Evolutionary conservation across 148 eudicot genomes (phyloP), one percentile per base, ranked within the genome.

Genomic region (Hydrangea macrophylla): DNA sequence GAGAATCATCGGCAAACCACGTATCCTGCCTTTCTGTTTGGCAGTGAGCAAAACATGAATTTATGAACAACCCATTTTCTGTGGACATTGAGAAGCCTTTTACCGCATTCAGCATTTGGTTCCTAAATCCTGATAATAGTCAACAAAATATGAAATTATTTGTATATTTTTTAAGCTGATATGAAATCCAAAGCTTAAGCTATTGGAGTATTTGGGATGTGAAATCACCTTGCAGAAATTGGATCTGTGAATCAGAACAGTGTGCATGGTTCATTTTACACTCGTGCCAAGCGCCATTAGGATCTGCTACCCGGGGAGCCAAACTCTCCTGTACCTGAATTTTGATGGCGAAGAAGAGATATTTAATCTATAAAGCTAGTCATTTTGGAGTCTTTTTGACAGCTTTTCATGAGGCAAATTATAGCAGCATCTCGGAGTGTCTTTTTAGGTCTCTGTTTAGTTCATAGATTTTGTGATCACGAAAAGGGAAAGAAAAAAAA

Each of bases 1-100:
- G 99, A 23, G 99, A 91, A 64, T 84, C 80, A 71, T 91, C 89
- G 0, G 96, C 84, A 70, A 94, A 94, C 99, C 99, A 94, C 39
- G 99, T 94, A 65, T 94, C 99, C 77, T 94, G 99, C 79, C 88
- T 89, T 82, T 94, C 99, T 10, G 99, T 79, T 53, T 94, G 99
- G 88, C 99, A 94, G 78, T 94, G 99, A 68, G 99, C 93, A 50
- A 94, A 94, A 73, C 98, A 94, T 9, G 98, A 90, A 68, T 94
- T 94, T 64, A 94, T 64, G 73, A 90, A 94, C 51, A 91, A 55
- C 8, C 97, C 99, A 48, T 87, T 94, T 67, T 83, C 78, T 50
- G 58, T 74, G 2, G 91, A 76, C 23, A 22, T 70, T 17, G 88
- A 72, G 70, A 94, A 91, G 36, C 67, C 70, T 75, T 79, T 82